These are phyloP conservation scores for Oropetium thomaeum DNA, from an alignment of 176 grass and related monocot species.

Conservation along the genomic window DNA sequence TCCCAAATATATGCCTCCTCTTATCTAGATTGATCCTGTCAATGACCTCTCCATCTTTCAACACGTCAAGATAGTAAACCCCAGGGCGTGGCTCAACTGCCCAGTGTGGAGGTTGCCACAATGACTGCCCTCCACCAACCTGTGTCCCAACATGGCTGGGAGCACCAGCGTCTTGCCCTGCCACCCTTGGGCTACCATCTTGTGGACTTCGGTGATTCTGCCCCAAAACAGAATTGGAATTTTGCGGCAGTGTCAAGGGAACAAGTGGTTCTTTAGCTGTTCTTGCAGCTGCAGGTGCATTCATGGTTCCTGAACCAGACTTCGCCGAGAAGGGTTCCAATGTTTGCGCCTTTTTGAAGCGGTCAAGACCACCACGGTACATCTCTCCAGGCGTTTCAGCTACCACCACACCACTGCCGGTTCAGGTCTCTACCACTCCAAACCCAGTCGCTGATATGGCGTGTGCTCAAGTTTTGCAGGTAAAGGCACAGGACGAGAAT, in stretches of 20 bases:
- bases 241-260: slow-evolving; percentile 25
- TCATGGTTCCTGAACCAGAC: slow-evolving; percentile 36
- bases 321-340: slow-evolving; percentile 74
- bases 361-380: slow-evolving; percentile 84
- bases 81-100: slow-evolving; percentile 66
- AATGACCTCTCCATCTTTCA: slow-evolving; percentile 84
- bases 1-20: slow-evolving; percentile 90
- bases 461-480: not conserved
- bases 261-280: slow-evolving; percentile 6
- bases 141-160: slow-evolving; percentile 40
- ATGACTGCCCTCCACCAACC: slow-evolving; percentile 83
- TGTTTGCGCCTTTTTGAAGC: slow-evolving; percentile 89
- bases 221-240: not conserved
- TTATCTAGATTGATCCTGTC: slow-evolving; percentile 83
- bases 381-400: slow-evolving; percentile 32
- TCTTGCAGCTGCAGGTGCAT: slow-evolving; percentile 12
- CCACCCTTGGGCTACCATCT: slow-evolving; percentile 2
- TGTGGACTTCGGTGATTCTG: slow-evolving; percentile 36
- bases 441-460: not conserved
- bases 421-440: not conserved
- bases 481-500: not conserved
- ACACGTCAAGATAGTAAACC: slow-evolving; percentile 85
- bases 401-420: not conserved
- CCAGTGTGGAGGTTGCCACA: slow-evolving; percentile 95
- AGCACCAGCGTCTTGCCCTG: slow-evolving; percentile 28